phyloP scores from a whole-genome alignment of 352 stramenopile species.

The Phytophthora hybrid region DNA sequence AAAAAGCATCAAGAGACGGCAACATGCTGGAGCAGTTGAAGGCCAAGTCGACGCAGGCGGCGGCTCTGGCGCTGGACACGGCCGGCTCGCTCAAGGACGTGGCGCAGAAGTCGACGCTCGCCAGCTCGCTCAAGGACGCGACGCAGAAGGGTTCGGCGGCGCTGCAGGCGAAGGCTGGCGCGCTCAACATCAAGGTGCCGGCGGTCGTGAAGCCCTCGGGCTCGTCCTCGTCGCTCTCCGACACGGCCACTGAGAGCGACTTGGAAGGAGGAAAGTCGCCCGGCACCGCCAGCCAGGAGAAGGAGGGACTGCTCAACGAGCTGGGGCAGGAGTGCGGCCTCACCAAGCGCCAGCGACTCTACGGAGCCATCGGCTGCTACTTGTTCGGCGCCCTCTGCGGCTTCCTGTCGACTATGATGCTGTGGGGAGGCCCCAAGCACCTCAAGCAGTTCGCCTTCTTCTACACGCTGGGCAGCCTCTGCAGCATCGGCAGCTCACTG shows the following conservation, averaged over 20 bases:
- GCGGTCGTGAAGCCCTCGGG: slow-evolving; percentile 36
- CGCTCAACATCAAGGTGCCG: slow-evolving; percentile 64
- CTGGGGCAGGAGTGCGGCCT: slow-evolving; percentile 78
- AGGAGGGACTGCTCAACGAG: slow-evolving; percentile 78
- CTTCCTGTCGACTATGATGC: slow-evolving; percentile 82
- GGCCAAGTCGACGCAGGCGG: slow-evolving; percentile 66
- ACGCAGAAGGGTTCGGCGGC: slow-evolving; percentile 63
- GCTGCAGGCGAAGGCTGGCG: slow-evolving; percentile 64
- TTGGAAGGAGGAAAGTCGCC: slow-evolving; percentile 45
- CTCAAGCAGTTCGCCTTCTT: slow-evolving; percentile 90
- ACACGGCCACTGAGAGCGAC: slow-evolving; percentile 48
- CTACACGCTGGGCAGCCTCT: slow-evolving; percentile 85
- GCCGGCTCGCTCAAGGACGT: slow-evolving; percentile 60
- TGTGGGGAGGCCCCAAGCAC: slow-evolving; percentile 82
- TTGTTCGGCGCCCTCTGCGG: slow-evolving; percentile 73
- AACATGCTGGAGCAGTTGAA: slow-evolving; percentile 72
- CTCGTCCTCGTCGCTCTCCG: slow-evolving; percentile 31
- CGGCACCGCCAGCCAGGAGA: slow-evolving; percentile 60
- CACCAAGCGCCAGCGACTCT: slow-evolving; percentile 81
- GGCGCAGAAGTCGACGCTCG: slow-evolving; percentile 39
- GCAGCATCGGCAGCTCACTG: slow-evolving; percentile 80
- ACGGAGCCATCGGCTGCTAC: slow-evolving; percentile 80
- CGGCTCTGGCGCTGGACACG: slow-evolving; percentile 61
- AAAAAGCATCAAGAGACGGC: slow-evolving; percentile 26
- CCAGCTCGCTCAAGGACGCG: slow-evolving; percentile 46